phyloP scores from a whole-genome alignment of 2,329 filamentous ascomycete genomes.

The Fusarium globosum region DNA sequence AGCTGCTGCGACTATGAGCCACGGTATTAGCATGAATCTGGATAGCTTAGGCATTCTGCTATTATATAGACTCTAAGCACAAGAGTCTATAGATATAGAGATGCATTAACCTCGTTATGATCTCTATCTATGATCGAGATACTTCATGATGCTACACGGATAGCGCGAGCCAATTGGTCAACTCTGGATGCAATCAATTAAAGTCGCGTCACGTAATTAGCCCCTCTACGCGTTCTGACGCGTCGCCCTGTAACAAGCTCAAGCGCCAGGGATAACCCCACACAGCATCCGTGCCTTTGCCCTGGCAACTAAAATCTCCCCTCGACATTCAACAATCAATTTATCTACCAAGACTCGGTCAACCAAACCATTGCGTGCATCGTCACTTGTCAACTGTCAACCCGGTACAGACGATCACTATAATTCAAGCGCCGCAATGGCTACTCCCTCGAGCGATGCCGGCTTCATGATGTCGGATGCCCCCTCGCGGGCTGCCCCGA shows the following conservation, averaged over 20 bases:
- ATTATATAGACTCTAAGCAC: not conserved
- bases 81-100: not conserved
- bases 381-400: not conserved
- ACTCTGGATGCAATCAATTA: constrained; percentile 53
- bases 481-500: constrained; percentile 55
- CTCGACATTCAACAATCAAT: constrained; percentile 28
- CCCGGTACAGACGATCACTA: constrained; percentile 2
- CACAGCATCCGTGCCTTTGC: constrained; percentile 33
- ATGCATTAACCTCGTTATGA: not conserved
- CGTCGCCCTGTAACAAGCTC: constrained; percentile 34
- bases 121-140: not conserved
- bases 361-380: not conserved
- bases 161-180: not conserved
- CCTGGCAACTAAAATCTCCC: constrained; percentile 40
- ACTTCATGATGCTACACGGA: not conserved
- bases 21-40: not conserved
- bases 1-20: not conserved
- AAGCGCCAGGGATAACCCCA: constrained; percentile 19
- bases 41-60: not conserved
- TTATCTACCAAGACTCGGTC: not conserved
- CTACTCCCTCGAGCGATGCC: constrained; percentile 64
- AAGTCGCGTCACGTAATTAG: constrained; percentile 48
- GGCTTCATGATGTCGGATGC: constrained; percentile 69
- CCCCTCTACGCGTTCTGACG: constrained; percentile 49
- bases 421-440: constrained; percentile 51